phyloP scores from a whole-genome alignment of 257 asterid genomes.

The Ophiorrhiza pumila region DNA sequence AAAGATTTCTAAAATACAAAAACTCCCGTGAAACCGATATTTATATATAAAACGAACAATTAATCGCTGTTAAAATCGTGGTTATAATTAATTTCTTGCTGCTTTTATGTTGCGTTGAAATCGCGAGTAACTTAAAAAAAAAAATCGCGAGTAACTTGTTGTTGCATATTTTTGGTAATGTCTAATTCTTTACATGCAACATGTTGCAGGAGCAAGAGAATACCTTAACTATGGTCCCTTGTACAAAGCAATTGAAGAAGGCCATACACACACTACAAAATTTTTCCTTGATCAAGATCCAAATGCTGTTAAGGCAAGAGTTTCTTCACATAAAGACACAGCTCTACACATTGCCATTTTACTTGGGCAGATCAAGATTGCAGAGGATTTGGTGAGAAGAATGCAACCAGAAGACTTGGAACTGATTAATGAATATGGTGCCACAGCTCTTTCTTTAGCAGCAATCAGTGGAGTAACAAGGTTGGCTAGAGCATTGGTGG shows the following conservation, averaged over 20 bases:
- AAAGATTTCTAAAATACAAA: too few species aligned
- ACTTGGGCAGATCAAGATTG: slow-evolving; percentile 30
- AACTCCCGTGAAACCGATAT: too few species aligned
- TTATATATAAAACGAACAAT: too few species aligned
- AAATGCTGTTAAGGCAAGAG: slow-evolving; percentile 24
- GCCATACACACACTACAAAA: slow-evolving; percentile 8
- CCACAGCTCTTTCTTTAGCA: slow-evolving; percentile 35
- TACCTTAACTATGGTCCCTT: slow-evolving; percentile 18
- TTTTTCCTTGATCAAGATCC: not conserved
- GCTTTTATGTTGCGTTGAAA: too few species aligned
- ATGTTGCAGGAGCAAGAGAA: slow-evolving; percentile 27
- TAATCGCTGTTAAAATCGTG: too few species aligned
- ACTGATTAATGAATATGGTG: slow-evolving; percentile 31
- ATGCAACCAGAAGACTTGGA: slow-evolving; percentile 31
- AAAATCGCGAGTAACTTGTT: too few species aligned
- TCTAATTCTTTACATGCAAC: too few species aligned
- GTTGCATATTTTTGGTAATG: too few species aligned
- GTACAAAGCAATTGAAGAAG: slow-evolving; percentile 31
- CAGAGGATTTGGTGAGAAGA: slow-evolving; percentile 20
- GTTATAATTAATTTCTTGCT: too few species aligned
- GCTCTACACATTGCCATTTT: slow-evolving; percentile 43
- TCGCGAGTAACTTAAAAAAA: too few species aligned
- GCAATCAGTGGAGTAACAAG: slow-evolving; percentile 31
- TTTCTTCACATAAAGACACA: slow-evolving; percentile 37
- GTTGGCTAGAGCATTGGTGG: slow-evolving; percentile 31